Conservation (phyloP, 208 protist species). For the Leishmania mexicana region DNA sequence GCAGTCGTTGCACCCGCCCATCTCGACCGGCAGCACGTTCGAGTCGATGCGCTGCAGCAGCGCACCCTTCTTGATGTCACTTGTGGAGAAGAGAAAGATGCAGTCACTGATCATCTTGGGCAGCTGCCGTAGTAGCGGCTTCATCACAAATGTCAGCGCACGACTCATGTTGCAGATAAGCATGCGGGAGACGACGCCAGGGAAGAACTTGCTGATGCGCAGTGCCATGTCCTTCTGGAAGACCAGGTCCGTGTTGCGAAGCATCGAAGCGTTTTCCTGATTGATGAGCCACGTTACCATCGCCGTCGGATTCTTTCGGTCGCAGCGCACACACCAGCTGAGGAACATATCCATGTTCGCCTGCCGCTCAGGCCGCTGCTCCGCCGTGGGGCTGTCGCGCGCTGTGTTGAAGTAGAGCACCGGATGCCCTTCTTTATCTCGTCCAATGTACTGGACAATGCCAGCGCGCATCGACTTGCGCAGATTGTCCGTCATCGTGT, state of each 20-base stretch:
- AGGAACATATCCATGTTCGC: constrained; percentile 79
- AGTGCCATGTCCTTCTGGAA: constrained; percentile 81
- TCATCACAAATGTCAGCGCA: constrained; percentile 62
- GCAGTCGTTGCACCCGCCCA: constrained; percentile 74
- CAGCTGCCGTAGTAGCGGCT: constrained; percentile 69
- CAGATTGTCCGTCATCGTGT: constrained; percentile 58
- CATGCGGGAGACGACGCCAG: constrained; percentile 56
- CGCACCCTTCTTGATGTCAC: constrained; percentile 50
- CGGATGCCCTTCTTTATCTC: constrained; percentile 53
- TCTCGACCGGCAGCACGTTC: constrained; percentile 60
- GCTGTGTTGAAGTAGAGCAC: constrained; percentile 68
- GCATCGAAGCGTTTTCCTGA: constrained; percentile 66
- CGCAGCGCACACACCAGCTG: constrained; percentile 63
- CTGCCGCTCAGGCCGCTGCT: constrained; percentile 56
- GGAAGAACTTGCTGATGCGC: constrained; percentile 78
- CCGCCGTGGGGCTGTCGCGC: constrained; percentile 48
- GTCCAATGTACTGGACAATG: constrained; percentile 76
- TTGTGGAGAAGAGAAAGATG: constrained; percentile 61
- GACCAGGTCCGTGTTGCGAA: constrained; percentile 71
- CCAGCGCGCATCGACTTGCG: constrained; percentile 60
- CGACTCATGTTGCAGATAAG: constrained; percentile 79
- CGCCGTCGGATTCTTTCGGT: constrained; percentile 38
- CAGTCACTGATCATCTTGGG: constrained; percentile 59
- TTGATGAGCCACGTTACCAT: constrained; percentile 77
- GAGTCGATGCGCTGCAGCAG: constrained; percentile 64